These are phyloP conservation scores for Coemansia sp. DNA, from an alignment of 192 early-diverging fungal genomes.

Conservation along the genomic window DNA sequence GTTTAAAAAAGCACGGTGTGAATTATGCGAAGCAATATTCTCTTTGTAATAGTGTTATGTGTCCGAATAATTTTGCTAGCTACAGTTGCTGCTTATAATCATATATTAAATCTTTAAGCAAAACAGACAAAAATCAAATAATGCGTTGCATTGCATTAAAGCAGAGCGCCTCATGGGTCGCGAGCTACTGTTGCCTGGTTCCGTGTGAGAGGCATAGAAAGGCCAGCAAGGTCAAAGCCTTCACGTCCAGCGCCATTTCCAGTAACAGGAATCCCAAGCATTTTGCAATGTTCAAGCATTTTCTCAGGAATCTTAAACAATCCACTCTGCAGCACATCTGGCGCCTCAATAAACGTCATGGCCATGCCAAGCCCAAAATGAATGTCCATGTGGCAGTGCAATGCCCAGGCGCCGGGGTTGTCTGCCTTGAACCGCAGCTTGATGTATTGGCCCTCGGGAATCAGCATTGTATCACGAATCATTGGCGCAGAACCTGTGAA, in stretches of 20 bases:
- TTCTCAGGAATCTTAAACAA: slow-evolving; percentile 44
- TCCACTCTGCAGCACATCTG: slow-evolving; percentile 49
- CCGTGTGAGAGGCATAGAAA: neutral
- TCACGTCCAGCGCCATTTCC: slow-evolving; percentile 70
- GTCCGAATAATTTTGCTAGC: too few species aligned
- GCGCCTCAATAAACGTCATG: slow-evolving; percentile 41
- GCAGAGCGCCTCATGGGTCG: neutral
- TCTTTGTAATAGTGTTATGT: too few species aligned
- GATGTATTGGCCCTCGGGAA: slow-evolving; percentile 53
- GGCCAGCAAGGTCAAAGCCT: slow-evolving; percentile 44
- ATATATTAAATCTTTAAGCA: too few species aligned
- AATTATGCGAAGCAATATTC: too few species aligned
- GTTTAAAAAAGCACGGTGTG: too few species aligned
- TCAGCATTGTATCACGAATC: slow-evolving; percentile 58
- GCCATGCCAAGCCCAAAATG: slow-evolving; percentile 61
- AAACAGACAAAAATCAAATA: too few species aligned
- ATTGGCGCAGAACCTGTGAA: slow-evolving; percentile 43
- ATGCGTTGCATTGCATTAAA: too few species aligned
- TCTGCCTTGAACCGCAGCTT: slow-evolving; percentile 65
- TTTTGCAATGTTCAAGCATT: slow-evolving; percentile 56
- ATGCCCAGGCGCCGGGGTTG: slow-evolving; percentile 75
- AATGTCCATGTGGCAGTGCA: slow-evolving; percentile 66
- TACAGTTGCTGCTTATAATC: too few species aligned
- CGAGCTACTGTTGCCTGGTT: neutral
- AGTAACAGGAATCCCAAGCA: slow-evolving; percentile 43